A percentile compares a stretch with the other conserved stretches of the same genome.
Evolutionary conservation across 2,329 filamentous ascomycete genomes (phyloP).

Genomic region (Myriosclerotinia curreyana): DNA sequence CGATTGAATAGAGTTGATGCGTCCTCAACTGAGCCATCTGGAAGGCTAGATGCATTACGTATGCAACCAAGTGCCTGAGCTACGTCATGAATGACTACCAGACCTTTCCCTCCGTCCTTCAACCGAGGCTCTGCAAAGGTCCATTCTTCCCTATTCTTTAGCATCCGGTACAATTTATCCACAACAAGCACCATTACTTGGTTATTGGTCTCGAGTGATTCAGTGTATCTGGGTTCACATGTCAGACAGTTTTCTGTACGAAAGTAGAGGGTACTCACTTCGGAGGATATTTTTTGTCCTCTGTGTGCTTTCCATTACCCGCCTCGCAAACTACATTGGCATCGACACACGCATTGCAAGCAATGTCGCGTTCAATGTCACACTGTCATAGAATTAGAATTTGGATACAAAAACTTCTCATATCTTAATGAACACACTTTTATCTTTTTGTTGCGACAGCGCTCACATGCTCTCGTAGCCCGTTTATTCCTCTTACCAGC

Average conservation of each 20-base stretch:
- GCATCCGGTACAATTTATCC: conserved; percentile 10
- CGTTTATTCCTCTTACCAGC: conserved; percentile 3
- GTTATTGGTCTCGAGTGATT: conserved; percentile 2
- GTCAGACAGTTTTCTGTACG: not conserved
- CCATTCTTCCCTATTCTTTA: conserved; percentile 9
- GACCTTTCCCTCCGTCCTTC: conserved; percentile 15
- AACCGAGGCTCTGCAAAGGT: conserved; percentile 11
- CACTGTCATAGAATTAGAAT: conserved; percentile 10
- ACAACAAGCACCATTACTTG: conserved; percentile 13
- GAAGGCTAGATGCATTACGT: conserved; percentile 10
- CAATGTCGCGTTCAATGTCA: conserved; percentile 10
- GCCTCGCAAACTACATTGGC: conserved; percentile 13
- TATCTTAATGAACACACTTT: not conserved
- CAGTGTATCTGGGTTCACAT: conserved; percentile 3
- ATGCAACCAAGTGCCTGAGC: conserved; percentile 15
- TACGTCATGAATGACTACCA: conserved; percentile 15
- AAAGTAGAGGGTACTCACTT: not conserved
- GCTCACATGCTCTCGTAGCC: conserved; percentile 16
- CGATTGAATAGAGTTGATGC: conserved; percentile 4
- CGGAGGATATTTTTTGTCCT: conserved; percentile 14
- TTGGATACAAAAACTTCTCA: not conserved
- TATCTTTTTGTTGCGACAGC: conserved; percentile 18
- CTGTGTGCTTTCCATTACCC: conserved; percentile 12
- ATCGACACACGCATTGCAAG: conserved; percentile 17
- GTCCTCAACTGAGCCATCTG: conserved; percentile 4